Percentiles rank a stretch among this genome's conserved stretches.
These are phyloP conservation scores for Rhizopus arrhizus DNA, from an alignment of 371 early-diverging fungal species.

Conservation along the genomic window DNA sequence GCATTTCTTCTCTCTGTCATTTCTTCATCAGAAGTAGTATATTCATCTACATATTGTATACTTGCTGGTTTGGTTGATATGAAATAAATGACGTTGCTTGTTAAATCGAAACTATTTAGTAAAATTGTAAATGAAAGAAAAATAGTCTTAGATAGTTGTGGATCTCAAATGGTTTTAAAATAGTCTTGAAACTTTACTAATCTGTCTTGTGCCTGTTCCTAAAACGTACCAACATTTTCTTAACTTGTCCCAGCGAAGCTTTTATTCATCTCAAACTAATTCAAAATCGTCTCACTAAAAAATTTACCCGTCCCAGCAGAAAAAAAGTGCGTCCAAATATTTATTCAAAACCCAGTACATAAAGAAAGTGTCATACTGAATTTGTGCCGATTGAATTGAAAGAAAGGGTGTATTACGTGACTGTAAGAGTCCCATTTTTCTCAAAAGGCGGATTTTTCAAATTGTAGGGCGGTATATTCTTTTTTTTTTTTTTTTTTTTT, in stretches of 20 bases:
- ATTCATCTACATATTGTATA: conserved; percentile 20
- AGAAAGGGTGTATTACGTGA: too few relatives aligned
- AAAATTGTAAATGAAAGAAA: conserved; percentile 12
- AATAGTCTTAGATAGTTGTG: conserved; percentile 20
- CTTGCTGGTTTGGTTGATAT: conserved; percentile 20
- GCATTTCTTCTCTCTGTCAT: conserved; percentile 17
- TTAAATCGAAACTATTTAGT: conserved; percentile 10
- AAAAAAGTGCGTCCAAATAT: too few relatives aligned
- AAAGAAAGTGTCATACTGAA: too few relatives aligned
- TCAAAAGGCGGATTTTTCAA: too few relatives aligned
- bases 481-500: too few relatives aligned
- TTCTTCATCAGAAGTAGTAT: conserved; percentile 21
- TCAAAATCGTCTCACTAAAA: too few relatives aligned
- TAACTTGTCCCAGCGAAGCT: conserved; percentile 7
- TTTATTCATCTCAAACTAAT: conserved; percentile 13
- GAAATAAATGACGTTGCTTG: conserved; percentile 18
- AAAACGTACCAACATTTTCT: conserved; percentile 5
- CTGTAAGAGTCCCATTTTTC: too few relatives aligned
- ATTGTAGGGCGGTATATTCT: too few relatives aligned
- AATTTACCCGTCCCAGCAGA: not conserved
- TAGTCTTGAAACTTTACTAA: conserved; percentile 10
- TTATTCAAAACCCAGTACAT: too few relatives aligned
- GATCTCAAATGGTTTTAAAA: conserved; percentile 17
- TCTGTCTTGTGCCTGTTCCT: conserved; percentile 12
- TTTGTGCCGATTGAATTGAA: too few relatives aligned